phyloP scores from a whole-genome alignment of 2,329 filamentous ascomycete species.

The Blastomyces percursus region DNA sequence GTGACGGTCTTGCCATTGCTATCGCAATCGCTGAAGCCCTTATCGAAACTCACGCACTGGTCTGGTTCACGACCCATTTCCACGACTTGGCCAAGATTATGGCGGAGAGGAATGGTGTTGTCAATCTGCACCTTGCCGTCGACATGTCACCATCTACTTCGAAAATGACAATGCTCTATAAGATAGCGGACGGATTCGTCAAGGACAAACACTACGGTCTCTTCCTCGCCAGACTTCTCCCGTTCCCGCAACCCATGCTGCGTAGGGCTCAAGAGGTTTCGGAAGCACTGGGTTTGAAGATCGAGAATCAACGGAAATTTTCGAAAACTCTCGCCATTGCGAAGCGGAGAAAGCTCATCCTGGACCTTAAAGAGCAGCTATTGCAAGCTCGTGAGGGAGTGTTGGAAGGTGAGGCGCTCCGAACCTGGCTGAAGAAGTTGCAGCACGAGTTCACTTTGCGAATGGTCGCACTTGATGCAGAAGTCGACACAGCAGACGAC shows the following conservation, averaged over 20 bases:
- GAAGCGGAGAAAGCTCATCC: slow-evolving; percentile 59
- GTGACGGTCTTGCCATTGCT: slow-evolving; percentile 80
- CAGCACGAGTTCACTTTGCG: slow-evolving; percentile 63
- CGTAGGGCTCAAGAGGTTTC: slow-evolving; percentile 58
- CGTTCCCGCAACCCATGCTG: slow-evolving; percentile 58
- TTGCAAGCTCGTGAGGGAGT: slow-evolving; percentile 54
- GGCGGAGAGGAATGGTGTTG: slow-evolving; percentile 61
- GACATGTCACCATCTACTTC: slow-evolving; percentile 48
- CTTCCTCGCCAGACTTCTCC: slow-evolving; percentile 63
- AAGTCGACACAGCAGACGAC: slow-evolving; percentile 15
- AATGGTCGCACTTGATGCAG: slow-evolving; percentile 51
- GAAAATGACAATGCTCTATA: slow-evolving; percentile 81
- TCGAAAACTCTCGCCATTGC: slow-evolving; percentile 49
- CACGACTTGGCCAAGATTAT: slow-evolving; percentile 68
- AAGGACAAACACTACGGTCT: slow-evolving; percentile 71
- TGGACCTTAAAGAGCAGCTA: slow-evolving; percentile 62
- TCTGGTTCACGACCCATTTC: slow-evolving; percentile 96
- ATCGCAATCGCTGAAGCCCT: slow-evolving; percentile 82
- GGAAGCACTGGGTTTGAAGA: slow-evolving; percentile 47
- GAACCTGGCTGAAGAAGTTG: slow-evolving; percentile 52
- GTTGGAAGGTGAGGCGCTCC: slow-evolving; percentile 54
- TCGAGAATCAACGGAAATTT: slow-evolving; percentile 47
- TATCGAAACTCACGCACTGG: slow-evolving; percentile 62
- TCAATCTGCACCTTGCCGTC: slow-evolving; percentile 71
- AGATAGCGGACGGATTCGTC: slow-evolving; percentile 59